These are phyloP conservation scores for Drechslerella coelobrocha DNA, from an alignment of 2,329 filamentous ascomycete species.

Conservation along the genomic window DNA sequence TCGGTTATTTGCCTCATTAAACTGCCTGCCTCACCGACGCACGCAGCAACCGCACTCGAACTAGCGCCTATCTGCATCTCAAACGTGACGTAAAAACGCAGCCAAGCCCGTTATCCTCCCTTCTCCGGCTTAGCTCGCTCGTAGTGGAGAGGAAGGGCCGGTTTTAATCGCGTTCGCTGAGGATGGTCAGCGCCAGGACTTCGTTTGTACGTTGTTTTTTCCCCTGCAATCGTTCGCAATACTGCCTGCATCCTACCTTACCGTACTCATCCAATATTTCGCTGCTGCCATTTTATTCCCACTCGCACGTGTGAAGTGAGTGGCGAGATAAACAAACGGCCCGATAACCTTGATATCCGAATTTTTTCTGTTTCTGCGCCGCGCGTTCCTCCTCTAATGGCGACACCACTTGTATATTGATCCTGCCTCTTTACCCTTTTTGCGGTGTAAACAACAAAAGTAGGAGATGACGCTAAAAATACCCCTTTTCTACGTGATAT, in stretches of 20 bases:
- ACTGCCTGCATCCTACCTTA: not conserved
- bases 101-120: not conserved
- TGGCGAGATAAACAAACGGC: not conserved
- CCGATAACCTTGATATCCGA: not conserved
- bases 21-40: not conserved
- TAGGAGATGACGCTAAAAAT: slow-evolving; percentile 7
- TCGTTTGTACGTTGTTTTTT: slow-evolving; percentile 4
- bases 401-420: slow-evolving; percentile 37
- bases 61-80: not conserved
- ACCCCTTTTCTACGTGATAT: not conserved
- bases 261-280: not conserved
- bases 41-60: not conserved
- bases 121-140: slow-evolving; percentile 1
- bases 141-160: not conserved
- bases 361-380: slow-evolving; percentile 5
- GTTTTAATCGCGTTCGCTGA: not conserved
- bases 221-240: not conserved
- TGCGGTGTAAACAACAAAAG: not conserved
- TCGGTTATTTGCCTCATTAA: not conserved
- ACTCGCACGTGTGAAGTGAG: not conserved
- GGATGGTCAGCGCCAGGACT: not conserved
- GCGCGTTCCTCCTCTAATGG: slow-evolving; percentile 10
- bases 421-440: not conserved
- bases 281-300: not conserved
- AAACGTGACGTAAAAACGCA: not conserved